A percentile compares a stretch with the other conserved stretches of the same genome.
Evolutionary conservation across 139 green algal species (phyloP).

Genomic region (Chlorella sp.): DNA sequence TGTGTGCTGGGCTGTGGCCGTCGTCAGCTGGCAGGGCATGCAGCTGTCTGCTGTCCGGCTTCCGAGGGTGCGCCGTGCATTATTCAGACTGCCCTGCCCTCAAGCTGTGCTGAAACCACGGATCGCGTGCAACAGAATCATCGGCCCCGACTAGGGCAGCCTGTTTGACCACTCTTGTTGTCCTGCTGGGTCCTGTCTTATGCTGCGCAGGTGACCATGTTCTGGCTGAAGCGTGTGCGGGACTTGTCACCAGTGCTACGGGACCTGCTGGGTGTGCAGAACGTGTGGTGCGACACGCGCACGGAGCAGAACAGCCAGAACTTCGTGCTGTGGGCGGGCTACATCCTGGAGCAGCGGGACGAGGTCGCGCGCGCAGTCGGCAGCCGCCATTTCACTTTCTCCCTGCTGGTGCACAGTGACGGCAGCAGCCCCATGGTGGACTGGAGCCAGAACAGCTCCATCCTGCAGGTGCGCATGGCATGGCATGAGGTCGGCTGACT

Average conservation of each 20-base stretch:
- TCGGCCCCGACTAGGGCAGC: background rate
- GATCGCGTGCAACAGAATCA: background rate
- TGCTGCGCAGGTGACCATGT: constrained; percentile 24
- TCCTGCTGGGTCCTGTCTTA: background rate
- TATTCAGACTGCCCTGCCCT: background rate
- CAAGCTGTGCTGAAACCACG: background rate
- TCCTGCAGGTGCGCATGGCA: too few relatives aligned
- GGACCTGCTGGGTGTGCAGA: constrained; percentile 63
- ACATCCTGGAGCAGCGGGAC: constrained; percentile 59
- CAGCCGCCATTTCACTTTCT: constrained; percentile 56
- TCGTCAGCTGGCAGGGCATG: too few relatives aligned
- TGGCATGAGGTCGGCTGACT: too few relatives aligned
- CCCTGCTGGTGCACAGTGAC: constrained; percentile 77
- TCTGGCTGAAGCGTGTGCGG: constrained; percentile 63
- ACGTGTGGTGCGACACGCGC: constrained; percentile 76
- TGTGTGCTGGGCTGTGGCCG: too few relatives aligned
- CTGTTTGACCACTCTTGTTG: background rate
- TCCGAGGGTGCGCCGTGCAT: background rate
- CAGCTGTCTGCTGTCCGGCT: too few relatives aligned
- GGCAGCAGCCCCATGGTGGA: constrained; percentile 59
- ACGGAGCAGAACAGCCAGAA: constrained; percentile 61
- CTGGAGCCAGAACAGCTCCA: constrained; percentile 54
- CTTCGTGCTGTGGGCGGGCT: constrained; percentile 85
- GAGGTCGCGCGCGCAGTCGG: constrained; percentile 20
- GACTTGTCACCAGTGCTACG: constrained; percentile 53